Evolutionary conservation across 441 rosid species (phyloP).

Genomic region (Melianthus villosus): DNA sequence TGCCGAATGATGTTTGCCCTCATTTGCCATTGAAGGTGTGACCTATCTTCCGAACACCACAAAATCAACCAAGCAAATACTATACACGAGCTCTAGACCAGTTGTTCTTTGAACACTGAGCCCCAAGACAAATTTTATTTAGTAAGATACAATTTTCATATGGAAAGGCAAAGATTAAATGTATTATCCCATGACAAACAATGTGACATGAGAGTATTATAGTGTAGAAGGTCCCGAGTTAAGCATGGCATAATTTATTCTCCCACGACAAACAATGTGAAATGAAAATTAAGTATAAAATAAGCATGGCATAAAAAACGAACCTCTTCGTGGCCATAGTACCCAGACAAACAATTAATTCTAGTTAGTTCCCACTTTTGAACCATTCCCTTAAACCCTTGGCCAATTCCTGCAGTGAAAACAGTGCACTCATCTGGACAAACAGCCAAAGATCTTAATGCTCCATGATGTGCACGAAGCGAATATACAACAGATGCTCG

Average conservation of each 20-base stretch:
- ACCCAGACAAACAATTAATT: conserved; percentile 59
- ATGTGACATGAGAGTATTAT: background rate
- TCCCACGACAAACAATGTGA: background rate
- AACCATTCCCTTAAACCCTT: conserved; percentile 82
- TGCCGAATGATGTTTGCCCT: background rate
- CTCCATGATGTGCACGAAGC: conserved; percentile 74
- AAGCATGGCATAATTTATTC: too few species aligned
- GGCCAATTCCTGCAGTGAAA: conserved; percentile 78
- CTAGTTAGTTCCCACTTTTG: conserved; percentile 85
- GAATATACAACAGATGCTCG: conserved; percentile 64
- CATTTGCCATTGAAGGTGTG: too few species aligned
- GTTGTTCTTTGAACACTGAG: too few species aligned
- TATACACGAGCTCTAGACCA: too few species aligned
- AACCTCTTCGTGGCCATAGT: conserved; percentile 96
- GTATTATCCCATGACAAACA: background rate
- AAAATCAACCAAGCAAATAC: too few species aligned
- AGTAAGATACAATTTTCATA: too few species aligned
- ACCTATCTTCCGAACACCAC: too few species aligned
- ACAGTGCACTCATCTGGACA: conserved; percentile 65
- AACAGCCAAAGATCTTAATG: conserved; percentile 67
- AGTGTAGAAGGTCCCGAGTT: background rate
- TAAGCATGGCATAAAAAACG: conserved; percentile 10
- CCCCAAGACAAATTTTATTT: too few species aligned
- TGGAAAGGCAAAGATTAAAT: too few species aligned
- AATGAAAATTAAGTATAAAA: background rate